Conservation (phyloP, 148 eudicot species). For the Heliamphora exappendiculata region DNA sequence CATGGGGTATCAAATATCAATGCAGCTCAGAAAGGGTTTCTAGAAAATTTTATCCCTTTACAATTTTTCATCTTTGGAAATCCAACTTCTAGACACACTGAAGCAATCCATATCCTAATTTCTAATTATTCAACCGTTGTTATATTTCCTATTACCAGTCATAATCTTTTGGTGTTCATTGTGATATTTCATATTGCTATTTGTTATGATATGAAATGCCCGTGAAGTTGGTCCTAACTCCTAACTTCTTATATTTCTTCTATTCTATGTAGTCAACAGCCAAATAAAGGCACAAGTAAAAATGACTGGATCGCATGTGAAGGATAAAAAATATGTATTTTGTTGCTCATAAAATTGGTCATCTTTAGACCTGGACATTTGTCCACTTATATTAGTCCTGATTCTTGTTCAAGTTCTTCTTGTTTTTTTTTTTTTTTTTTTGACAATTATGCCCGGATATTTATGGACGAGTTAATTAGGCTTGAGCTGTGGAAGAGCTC, state of each 20-base stretch:
- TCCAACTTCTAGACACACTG: background rate
- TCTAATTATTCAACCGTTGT: no score
- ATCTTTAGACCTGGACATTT: background rate
- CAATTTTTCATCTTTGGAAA: background rate
- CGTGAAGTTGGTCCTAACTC: background rate
- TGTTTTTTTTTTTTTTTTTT: background rate
- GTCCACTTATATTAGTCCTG: background rate
- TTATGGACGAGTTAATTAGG: background rate
- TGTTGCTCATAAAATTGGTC: background rate
- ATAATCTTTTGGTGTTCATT: background rate
- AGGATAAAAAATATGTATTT: background rate
- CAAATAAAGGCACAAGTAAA: background rate
- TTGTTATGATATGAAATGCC: background rate
- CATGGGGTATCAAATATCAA: background rate
- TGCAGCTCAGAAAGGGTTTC: background rate
- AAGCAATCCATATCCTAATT: background rate
- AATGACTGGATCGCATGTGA: background rate
- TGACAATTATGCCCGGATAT: background rate
- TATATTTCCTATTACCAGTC: background rate
- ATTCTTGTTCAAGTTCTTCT: background rate
- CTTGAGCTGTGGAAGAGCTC: background rate
- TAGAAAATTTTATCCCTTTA: background rate
- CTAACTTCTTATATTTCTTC: background rate
- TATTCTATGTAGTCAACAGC: background rate
- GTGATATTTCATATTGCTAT: background rate